phyloP scores from a whole-genome alignment of 257 asterid species.

The Forsythia suspensa region DNA sequence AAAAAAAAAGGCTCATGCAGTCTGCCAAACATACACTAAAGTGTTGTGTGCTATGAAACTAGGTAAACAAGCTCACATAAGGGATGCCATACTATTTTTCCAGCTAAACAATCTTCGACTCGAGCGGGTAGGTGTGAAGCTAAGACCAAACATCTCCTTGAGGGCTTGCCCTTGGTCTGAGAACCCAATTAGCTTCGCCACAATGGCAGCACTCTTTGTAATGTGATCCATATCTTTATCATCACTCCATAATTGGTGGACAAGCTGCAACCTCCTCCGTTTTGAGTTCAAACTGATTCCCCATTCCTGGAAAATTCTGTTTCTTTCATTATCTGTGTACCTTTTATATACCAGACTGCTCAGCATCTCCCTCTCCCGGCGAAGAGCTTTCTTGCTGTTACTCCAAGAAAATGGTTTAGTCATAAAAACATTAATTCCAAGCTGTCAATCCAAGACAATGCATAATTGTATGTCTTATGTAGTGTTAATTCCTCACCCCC shows the following conservation, averaged over 20 bases:
- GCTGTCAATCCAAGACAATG: background rate
- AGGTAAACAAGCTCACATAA: slow-evolving; percentile 24
- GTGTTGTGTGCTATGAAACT: background rate
- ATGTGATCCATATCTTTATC: slow-evolving; percentile 31
- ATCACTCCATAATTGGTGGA: slow-evolving; percentile 37
- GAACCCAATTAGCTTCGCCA: slow-evolving; percentile 51
- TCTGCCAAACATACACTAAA: too few species aligned
- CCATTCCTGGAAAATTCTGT: slow-evolving; percentile 43
- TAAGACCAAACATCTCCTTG: slow-evolving; percentile 61
- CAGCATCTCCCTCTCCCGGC: slow-evolving; percentile 43
- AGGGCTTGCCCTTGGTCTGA: slow-evolving; percentile 39
- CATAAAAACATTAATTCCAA: background rate
- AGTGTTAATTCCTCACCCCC: too few species aligned
- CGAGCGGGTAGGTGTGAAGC: slow-evolving; percentile 42
- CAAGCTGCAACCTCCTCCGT: slow-evolving; percentile 39
- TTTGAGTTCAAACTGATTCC: slow-evolving; percentile 47
- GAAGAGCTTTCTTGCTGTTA: slow-evolving; percentile 43
- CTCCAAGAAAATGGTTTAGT: slow-evolving; percentile 1
- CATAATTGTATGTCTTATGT: background rate
- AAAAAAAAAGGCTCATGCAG: too few species aligned
- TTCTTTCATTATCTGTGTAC: slow-evolving; percentile 36
- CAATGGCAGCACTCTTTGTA: slow-evolving; percentile 41
- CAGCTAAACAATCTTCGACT: slow-evolving; percentile 48
- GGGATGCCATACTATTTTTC: slow-evolving; percentile 40
- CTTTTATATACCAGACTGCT: slow-evolving; percentile 43